Base-by-base conservation (phyloP, 345 rosid genomes). In the Orychophragmus violaceus region DNA sequence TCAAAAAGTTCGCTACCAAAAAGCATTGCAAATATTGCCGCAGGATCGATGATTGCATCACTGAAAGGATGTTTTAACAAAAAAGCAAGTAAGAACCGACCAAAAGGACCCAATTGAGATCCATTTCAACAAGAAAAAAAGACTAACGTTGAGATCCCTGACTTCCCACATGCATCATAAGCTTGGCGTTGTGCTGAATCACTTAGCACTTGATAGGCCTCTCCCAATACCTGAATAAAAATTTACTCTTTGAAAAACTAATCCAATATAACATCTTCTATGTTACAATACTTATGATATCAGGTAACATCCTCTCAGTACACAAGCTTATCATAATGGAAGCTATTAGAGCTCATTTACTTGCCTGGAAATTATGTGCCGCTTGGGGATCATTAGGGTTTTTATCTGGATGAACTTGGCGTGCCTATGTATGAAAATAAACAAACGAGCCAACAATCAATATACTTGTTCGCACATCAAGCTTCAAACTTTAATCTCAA, bases 1-100 rank as follows among this genome's bases (percentile, higher is more conserved):
- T 87, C 99, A 36, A 94, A 94, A 76, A 94, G 97, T 74, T 94
- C 99, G 45, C 99, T 94, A 61, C 99, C 99, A 69, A 94, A 94
- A 53, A 90, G 97, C 99, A 90, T 88, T 1, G 99, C 99, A 70
- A 90, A 94, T 50, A 94, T 85, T 23, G 85, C 96, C 8, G 99
- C 99, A 63, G 97, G 97, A 63, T 94, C 97, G 2, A 94, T 86
- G 60, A 90, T 94, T 61, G 89, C 84, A 32, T 94, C 99, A 3
- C 99, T 94, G 80, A 74, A 84, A 68, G 10, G 14, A 59, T 65
- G n/a, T n/a, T n/a, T n/a, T n/a, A 59, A 64, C 45, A 24, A 36
- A 67, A 36, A n/a, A 48, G 39, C 60, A 8, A 59, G 44, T 60
- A 42, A 80, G 51, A 30, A 49, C 27, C 37, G 28, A 56, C 0